Base-by-base conservation (phyloP, 441 rosid species). In the Raphanus hybrid region DNA sequence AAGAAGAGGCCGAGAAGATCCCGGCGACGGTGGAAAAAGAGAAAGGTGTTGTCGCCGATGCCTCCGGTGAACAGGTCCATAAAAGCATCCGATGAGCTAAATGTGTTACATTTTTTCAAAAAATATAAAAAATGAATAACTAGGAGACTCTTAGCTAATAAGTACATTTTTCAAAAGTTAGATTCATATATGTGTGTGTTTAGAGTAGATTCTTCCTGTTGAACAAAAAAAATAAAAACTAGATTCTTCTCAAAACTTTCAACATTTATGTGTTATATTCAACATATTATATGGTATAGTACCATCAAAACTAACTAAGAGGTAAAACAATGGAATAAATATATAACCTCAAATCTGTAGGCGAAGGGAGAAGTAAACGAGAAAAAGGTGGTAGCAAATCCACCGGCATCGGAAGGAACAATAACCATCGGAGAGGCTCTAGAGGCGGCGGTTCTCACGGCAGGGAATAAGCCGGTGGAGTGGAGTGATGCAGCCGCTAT, bases 351-450 rank as follows among this genome's bases (percentile, higher is more conserved):
- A 23, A 23, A 1, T 37, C 27, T 52, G 75, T 69, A 79, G 82
- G 67, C 57, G 55, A 75, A 62, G 57, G 71, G 62, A 78, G 68
- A 67, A 11, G 43, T 12, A 37, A 52, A 52, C 18, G 16, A 1
- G 60, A 52, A 68, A 67, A 73, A 62, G 55, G 18, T 3, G 29
- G 72, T 7, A 27, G 60, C 52, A 14, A 69, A 50, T 23, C 8
- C 70, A 1, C 27, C 60, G 27, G 60, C 60, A 0, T 15, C 60
- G 5, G 60, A 6, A 70, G 84, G 82, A 39, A 81, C 83, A 10
- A 88, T 94, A 59, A 91, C 94, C n/a, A 90, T 92, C 3, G 97
- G 97, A 3, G 98, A 92, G 80, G 98, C 97, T 35, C 86, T 94
- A 8, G 97, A 94, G 80, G 90, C 97, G 2, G 84, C 93, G 0